Percentiles rank a stretch among this genome's conserved stretches.
phyloP scores from a whole-genome alignment of 352 stramenopile genomes.

The Phytophthora constricta region DNA sequence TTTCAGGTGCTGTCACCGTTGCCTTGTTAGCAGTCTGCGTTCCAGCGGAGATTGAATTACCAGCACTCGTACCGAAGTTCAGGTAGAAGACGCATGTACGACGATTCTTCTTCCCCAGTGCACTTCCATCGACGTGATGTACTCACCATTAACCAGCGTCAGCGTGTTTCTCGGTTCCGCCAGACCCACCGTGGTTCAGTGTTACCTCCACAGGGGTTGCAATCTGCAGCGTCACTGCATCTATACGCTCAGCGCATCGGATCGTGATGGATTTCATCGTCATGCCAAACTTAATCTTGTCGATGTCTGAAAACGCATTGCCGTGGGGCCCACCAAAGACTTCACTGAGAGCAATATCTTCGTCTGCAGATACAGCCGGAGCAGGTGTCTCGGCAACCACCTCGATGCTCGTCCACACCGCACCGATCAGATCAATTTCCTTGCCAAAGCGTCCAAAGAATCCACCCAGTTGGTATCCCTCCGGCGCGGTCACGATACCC shows the following conservation, averaged over 20 bases:
- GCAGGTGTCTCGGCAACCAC: constrained; percentile 1
- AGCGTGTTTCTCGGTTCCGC: constrained; percentile 40
- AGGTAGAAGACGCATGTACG: constrained; percentile 47
- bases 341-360: constrained; percentile 35
- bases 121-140: constrained; percentile 48
- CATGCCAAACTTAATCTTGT: constrained; percentile 21
- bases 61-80: constrained; percentile 32
- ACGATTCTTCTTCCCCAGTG: constrained; percentile 45
- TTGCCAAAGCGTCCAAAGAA: constrained; percentile 53
- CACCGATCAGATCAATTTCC: constrained; percentile 44
- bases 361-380: constrained; percentile 5
- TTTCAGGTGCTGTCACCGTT: constrained; percentile 39
- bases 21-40: constrained; percentile 36
- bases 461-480: constrained; percentile 47
- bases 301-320: constrained; percentile 45
- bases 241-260: constrained; percentile 36
- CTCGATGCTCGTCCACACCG: no score
- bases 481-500: constrained; percentile 37
- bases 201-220: constrained; percentile 24
- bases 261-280: constrained; percentile 42
- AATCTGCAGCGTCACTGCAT: constrained; percentile 43
- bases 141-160: constrained; percentile 41
- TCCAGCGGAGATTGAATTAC: constrained; percentile 31
- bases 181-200: constrained; percentile 44
- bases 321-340: constrained; percentile 45